phyloP scores from a whole-genome alignment of 2,329 filamentous ascomycete genomes.

The Graphilbum sp. region DNA sequence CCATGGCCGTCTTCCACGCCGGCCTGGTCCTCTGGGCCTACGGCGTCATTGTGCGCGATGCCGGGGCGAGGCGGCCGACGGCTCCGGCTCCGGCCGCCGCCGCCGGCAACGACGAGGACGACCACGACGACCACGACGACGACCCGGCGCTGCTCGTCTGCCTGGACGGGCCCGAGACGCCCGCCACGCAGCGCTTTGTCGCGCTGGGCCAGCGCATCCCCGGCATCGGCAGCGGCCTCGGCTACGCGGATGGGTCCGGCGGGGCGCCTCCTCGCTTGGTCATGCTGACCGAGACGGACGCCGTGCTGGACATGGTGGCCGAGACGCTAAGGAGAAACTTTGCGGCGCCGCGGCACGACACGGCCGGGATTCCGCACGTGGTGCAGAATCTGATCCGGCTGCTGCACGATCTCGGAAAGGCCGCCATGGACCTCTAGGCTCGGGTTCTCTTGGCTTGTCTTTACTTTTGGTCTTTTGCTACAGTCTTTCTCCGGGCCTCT shows the following conservation, averaged over 20 bases:
- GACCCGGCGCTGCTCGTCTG: conserved; percentile 19
- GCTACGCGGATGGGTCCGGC: neutral
- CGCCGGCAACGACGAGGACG: no score
- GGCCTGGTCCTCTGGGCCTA: conserved; percentile 54
- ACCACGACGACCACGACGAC: neutral
- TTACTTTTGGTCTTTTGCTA: no score
- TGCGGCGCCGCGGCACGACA: conserved; percentile 1
- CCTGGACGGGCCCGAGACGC: conserved; percentile 38
- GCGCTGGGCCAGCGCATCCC: conserved; percentile 30
- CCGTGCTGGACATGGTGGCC: conserved; percentile 41
- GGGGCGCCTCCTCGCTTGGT: conserved; percentile 15
- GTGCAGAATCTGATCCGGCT: conserved; percentile 52
- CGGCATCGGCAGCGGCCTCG: conserved; percentile 20
- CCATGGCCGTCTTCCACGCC: conserved; percentile 53
- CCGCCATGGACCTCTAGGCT: no score
- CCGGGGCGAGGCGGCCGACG: neutral
- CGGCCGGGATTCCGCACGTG: conserved; percentile 37
- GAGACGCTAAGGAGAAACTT: conserved; percentile 40
- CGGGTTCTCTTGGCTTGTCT: no score
- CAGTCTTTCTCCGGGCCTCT: no score
- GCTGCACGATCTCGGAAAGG: conserved; percentile 41
- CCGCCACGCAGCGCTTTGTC: conserved; percentile 39
- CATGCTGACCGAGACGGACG: conserved; percentile 36
- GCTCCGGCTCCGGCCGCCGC: no score
- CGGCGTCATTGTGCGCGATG: conserved; percentile 29